Conservation (phyloP, 2,329 filamentous ascomycete species). For the Ilyonectria robusta region DNA sequence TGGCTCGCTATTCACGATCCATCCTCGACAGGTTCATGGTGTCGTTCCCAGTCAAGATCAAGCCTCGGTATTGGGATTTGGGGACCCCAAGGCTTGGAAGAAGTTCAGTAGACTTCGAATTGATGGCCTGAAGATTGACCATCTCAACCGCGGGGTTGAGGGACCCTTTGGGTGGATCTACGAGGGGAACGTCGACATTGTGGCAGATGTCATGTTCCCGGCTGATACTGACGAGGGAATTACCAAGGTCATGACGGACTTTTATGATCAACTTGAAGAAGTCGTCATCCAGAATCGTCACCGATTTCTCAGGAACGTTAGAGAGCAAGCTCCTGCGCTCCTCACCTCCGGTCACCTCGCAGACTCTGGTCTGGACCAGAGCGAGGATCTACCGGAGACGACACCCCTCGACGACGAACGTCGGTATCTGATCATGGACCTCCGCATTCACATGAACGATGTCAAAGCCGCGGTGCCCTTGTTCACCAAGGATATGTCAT, state of each 20-base stretch:
- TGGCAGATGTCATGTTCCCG: constrained; percentile 95
- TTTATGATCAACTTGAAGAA: constrained; percentile 96
- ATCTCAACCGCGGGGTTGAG: constrained; percentile 92
- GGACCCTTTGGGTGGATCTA: constrained; percentile 98
- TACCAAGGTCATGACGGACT: constrained; percentile 94
- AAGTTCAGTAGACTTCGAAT: constrained; percentile 95
- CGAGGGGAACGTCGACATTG: constrained; percentile 96
- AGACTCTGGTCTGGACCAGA: constrained; percentile 41
- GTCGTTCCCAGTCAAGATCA: constrained; percentile 74
- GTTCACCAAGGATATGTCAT: constrained; percentile 92
- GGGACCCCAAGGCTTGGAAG: constrained; percentile 85
- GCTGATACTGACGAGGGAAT: constrained; percentile 90
- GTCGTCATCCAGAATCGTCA: constrained; percentile 86
- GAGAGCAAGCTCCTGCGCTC: constrained; percentile 46
- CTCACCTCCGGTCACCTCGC: constrained; percentile 53
- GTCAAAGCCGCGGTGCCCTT: constrained; percentile 93
- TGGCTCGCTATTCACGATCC: constrained; percentile 96
- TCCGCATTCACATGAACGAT: constrained; percentile 95
- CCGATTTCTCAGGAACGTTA: constrained; percentile 68
- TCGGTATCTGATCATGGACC: constrained; percentile 91
- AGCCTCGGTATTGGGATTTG: constrained; percentile 68
- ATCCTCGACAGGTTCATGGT: constrained; percentile 91
- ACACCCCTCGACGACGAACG: constrained; percentile 69
- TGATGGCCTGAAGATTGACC: constrained; percentile 94
- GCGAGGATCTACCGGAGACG: constrained; percentile 27